These are phyloP conservation scores for Ormosia semicastrata DNA, from an alignment of 306 rosid species.

Conservation along the genomic window DNA sequence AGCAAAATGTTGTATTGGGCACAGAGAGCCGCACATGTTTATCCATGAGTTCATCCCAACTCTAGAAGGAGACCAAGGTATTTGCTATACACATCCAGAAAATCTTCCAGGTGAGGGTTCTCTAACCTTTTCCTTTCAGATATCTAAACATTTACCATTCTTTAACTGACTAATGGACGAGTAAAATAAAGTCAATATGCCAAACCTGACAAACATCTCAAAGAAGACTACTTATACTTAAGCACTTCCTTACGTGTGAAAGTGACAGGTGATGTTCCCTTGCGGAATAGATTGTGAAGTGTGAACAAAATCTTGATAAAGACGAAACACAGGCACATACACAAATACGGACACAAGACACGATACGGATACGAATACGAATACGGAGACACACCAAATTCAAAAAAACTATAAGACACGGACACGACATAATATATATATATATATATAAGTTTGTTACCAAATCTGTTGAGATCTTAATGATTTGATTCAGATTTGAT, in stretches of 20 bases:
- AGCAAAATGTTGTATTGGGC: conserved; percentile 68
- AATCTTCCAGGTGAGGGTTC: conserved; percentile 79
- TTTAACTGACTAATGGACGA: neutral
- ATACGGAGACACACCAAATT: no score
- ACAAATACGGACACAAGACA: no score
- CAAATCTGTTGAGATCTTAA: no score
- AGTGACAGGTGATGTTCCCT: neutral
- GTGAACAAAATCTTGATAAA: no score
- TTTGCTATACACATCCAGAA: conserved; percentile 82
- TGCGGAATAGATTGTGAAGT: neutral
- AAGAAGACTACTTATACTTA: neutral
- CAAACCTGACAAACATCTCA: neutral
- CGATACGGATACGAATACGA: no score
- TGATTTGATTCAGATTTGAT: no score
- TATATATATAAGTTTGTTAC: no score
- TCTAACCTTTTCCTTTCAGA: neutral
- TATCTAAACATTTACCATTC: neutral
- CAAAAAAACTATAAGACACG: no score
- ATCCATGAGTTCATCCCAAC: conserved; percentile 85
- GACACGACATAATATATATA: no score
- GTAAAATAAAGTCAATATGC: neutral
- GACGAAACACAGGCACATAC: no score
- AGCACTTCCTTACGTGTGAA: neutral
- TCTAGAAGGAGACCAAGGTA: conserved; percentile 65
- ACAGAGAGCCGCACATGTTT: conserved; percentile 52